Evolutionary conservation across 2,329 filamentous ascomycete species (phyloP), one percentile per base, ranked within the genome.

Genomic region (Fonsecaea monophora): DNA sequence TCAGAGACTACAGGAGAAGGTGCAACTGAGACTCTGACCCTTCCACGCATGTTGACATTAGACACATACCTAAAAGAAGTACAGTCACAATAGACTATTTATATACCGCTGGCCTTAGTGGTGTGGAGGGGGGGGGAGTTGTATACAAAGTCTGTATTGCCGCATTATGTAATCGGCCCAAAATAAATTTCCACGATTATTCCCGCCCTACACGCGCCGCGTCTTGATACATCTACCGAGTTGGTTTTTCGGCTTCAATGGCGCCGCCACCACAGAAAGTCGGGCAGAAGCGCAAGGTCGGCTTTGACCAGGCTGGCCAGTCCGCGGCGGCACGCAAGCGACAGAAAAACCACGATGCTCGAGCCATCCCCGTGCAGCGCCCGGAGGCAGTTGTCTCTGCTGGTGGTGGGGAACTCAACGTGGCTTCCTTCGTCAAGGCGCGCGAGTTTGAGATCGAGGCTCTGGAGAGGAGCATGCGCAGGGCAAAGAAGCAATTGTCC

Each of bases 391-490:
- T 75, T 4, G 69, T 81, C 30, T 87, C 87, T 72, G 82, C 81
- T 64, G 84, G 86, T 78, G 95, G 86, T 78, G 95, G 94, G 76
- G 90, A 96, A 75, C 85, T 99, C 67, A 90, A 97, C 76, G 85
- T 97, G 60, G 88, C 91, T 72, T 87, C 90, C 34, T 99, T 98
- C 74, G 85, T 98, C 72, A 88, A 88, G 72, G 89, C 92, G 10
- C 90, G 94, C 67, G 90, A 96, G 75, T 96, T 92, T 74, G 94
- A 98, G 81, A 96, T 99, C 73, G 87, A 87, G 65, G 90, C 94
- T 1, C 82, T 98, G 55, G 91, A 97, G 76, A 84, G 89, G 74
- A 92, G 91, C 67, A 95, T 98, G 85, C 84, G 86, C 62, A 88
- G 86, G 40, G 90, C 92, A 55, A 94, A 91, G 77, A 82, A 83